Evolutionary conservation across 2,329 filamentous ascomycete species (phyloP).

Genomic region (Coniochaeta prunicola): DNA sequence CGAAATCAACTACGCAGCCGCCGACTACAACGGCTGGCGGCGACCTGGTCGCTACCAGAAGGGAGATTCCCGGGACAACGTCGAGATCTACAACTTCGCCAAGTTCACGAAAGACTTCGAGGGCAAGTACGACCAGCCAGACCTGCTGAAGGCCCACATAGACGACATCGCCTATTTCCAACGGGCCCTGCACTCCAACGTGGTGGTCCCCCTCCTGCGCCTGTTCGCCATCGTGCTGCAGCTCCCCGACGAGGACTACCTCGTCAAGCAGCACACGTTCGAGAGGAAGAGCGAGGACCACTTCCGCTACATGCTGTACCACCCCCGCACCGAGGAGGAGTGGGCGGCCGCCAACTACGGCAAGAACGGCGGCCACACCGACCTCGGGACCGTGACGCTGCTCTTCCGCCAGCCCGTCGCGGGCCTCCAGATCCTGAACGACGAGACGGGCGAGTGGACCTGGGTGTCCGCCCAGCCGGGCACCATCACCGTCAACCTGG

Average conservation of each 20-base stretch:
- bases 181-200: slow-evolving; percentile 15
- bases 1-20: slow-evolving; percentile 29
- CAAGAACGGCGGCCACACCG: slow-evolving; percentile 19
- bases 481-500: slow-evolving; percentile 1
- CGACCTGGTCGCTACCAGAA: slow-evolving; percentile 26
- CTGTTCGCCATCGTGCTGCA: slow-evolving; percentile 53
- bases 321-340: slow-evolving; percentile 34
- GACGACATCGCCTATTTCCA: slow-evolving; percentile 48
- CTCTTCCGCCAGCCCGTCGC: slow-evolving; percentile 8
- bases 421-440: slow-evolving; percentile 3
- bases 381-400: slow-evolving; percentile 4
- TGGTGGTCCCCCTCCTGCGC: slow-evolving; percentile 30
- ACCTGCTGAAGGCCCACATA: slow-evolving; percentile 37
- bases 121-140: slow-evolving; percentile 30
- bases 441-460: slow-evolving; percentile 6
- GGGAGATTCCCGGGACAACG: slow-evolving; percentile 35
- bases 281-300: slow-evolving; percentile 47
- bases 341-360: slow-evolving; percentile 16
- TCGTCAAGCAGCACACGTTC: slow-evolving; percentile 48
- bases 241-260: slow-evolving; percentile 47
- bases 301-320: slow-evolving; percentile 53
- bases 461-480: background rate
- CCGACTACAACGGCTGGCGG: slow-evolving; percentile 46
- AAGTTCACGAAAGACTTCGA: slow-evolving; percentile 44
- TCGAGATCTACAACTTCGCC: slow-evolving; percentile 53